Conservation (phyloP, 768 basidiomycete genomes). For the Cystobasidium onofrii region DNA sequence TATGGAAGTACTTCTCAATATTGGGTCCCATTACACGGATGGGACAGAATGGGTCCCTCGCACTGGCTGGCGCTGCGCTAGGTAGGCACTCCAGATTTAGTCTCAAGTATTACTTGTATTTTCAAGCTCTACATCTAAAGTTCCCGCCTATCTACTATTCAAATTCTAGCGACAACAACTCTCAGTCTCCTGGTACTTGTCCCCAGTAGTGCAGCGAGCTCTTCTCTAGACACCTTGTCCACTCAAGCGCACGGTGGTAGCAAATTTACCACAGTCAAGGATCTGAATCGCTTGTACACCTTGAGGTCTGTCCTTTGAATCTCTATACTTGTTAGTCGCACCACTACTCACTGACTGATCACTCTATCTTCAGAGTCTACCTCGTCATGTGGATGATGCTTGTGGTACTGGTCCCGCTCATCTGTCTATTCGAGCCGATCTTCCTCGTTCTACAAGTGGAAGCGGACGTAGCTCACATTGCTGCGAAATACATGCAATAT, state of each 20-base stretch:
- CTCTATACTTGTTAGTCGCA: background rate
- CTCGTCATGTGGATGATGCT: background rate
- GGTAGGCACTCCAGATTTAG: too few species aligned
- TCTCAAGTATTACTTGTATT: too few species aligned
- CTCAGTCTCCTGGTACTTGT: background rate
- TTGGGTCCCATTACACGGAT: slow-evolving; percentile 20
- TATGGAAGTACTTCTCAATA: slow-evolving; percentile 8
- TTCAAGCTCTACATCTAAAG: too few species aligned
- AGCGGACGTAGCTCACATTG: background rate
- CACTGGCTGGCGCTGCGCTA: slow-evolving; percentile 15
- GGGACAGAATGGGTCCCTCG: background rate
- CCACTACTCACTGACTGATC: background rate
- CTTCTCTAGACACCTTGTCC: slow-evolving; percentile 2
- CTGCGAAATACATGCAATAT: background rate
- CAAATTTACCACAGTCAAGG: background rate
- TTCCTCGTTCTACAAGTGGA: slow-evolving; percentile 10
- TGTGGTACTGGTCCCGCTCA: background rate
- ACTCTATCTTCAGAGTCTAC: background rate
- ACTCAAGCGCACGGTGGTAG: slow-evolving; percentile 15
- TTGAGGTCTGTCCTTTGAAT: background rate
- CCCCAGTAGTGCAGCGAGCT: background rate
- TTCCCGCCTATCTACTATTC: too few species aligned
- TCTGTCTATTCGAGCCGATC: slow-evolving; percentile 2
- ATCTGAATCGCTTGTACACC: slow-evolving; percentile 20
- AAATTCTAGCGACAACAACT: slow-evolving; percentile 4